Conservation (phyloP, 345 rosid species). For the Dimocarpus longan region DNA sequence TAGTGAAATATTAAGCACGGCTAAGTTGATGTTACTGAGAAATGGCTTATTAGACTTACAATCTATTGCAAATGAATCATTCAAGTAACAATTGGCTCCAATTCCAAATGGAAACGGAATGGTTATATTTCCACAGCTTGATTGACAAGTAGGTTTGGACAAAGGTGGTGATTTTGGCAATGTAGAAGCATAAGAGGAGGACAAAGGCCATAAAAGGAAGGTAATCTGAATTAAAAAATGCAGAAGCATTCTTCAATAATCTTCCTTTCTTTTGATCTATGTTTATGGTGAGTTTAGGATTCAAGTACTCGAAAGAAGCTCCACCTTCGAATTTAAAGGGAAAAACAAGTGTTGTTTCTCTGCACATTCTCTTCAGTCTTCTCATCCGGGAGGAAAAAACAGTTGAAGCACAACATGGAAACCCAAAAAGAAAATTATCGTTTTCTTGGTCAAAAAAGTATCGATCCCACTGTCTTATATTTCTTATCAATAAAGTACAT, state of each 20-base stretch:
- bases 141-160: neutral
- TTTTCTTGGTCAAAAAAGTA: no score
- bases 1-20: neutral
- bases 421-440: no score
- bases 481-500: no score
- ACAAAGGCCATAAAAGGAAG: neutral
- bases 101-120: constrained; percentile 15
- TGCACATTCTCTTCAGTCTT: no score
- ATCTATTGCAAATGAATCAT: neutral
- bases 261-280: neutral
- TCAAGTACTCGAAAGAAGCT: no score
- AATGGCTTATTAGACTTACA: neutral
- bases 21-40: neutral
- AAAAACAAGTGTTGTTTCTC: no score
- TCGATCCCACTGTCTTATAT: no score
- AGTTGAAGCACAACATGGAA: no score
- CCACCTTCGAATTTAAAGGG: no score
- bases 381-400: no score
- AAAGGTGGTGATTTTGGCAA: neutral
- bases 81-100: neutral
- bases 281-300: no score
- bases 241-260: neutral
- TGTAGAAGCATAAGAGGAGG: neutral
- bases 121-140: neutral
- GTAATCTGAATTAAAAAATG: neutral